Evolutionary conservation across 2,329 filamentous ascomycete species (phyloP).

Genomic region (Pseudogymnoascus sp.): DNA sequence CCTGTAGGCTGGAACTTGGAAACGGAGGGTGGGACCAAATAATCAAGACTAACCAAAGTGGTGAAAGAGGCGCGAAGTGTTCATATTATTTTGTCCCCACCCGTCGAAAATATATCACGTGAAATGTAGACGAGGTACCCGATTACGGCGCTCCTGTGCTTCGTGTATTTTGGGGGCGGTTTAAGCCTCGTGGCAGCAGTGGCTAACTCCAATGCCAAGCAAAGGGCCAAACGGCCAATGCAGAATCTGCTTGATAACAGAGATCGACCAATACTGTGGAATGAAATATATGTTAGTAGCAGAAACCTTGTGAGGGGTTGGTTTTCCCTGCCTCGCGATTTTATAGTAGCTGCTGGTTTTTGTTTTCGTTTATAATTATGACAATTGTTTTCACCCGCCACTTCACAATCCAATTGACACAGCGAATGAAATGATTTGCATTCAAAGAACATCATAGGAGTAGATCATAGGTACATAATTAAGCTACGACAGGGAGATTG

Average conservation of each 20-base stretch:
- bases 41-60: too few relatives aligned
- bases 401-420: background rate
- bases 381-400: background rate
- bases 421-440: background rate
- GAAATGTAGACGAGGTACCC: too few relatives aligned
- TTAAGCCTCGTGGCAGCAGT: background rate
- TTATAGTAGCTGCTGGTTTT: background rate
- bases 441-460: too few relatives aligned
- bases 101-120: too few relatives aligned
- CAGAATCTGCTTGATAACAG: too few relatives aligned
- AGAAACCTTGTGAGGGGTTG: background rate
- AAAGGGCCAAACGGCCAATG: background rate
- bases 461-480: too few relatives aligned
- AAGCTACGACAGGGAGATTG: background rate
- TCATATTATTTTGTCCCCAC: too few relatives aligned
- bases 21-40: too few relatives aligned
- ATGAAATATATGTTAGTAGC: background rate
- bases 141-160: too few relatives aligned
- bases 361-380: background rate
- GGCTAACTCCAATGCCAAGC: background rate
- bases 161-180: too few relatives aligned
- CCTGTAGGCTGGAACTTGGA: too few relatives aligned
- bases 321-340: background rate
- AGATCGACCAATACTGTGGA: background rate
- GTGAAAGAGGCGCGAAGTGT: too few relatives aligned